phyloP scores from a whole-genome alignment of 2,329 filamentous ascomycete genomes.

The Phoma sp. region DNA sequence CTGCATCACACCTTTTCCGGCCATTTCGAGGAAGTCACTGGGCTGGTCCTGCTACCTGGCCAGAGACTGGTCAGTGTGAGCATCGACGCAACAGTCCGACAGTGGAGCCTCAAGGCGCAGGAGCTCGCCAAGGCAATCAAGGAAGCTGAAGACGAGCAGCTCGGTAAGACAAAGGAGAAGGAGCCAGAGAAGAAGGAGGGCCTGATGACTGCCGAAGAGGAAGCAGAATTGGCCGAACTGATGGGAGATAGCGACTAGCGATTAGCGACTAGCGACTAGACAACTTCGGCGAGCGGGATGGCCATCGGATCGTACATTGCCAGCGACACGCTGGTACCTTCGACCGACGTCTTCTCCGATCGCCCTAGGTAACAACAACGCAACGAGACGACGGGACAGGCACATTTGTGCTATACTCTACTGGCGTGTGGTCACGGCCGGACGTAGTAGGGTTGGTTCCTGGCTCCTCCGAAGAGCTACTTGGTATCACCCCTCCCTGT shows the following conservation, averaged over 20 bases:
- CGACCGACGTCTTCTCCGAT: slow-evolving; percentile 30
- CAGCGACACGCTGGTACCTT: slow-evolving; percentile 26
- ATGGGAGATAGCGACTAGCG: slow-evolving; percentile 78
- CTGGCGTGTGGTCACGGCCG: slow-evolving; percentile 20
- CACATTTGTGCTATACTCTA: slow-evolving; percentile 27
- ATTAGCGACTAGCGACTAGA: slow-evolving; percentile 66
- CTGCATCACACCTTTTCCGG: slow-evolving; percentile 77
- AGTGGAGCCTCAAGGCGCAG: slow-evolving; percentile 74
- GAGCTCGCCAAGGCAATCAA: slow-evolving; percentile 64
- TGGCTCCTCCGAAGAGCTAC: slow-evolving; percentile 25
- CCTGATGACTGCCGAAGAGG: slow-evolving; percentile 84
- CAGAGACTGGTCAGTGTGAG: slow-evolving; percentile 76
- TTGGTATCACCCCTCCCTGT: slow-evolving; percentile 35
- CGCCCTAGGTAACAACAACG: slow-evolving; percentile 34
- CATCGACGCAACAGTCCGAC: slow-evolving; percentile 87
- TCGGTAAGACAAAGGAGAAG: slow-evolving; percentile 53
- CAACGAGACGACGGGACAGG: slow-evolving; percentile 29
- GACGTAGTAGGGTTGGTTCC: slow-evolving; percentile 30
- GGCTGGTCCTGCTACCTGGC: slow-evolving; percentile 67
- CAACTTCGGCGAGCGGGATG: slow-evolving; percentile 25
- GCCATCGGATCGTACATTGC: slow-evolving; percentile 26
- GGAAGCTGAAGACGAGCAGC: slow-evolving; percentile 57
- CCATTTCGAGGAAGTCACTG: slow-evolving; percentile 93
- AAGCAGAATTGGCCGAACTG: slow-evolving; percentile 87
- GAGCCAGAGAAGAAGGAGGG: slow-evolving; percentile 56